Conservation (phyloP, 2,329 filamentous ascomycete species). For the Zymoseptoria pseudotritici region DNA sequence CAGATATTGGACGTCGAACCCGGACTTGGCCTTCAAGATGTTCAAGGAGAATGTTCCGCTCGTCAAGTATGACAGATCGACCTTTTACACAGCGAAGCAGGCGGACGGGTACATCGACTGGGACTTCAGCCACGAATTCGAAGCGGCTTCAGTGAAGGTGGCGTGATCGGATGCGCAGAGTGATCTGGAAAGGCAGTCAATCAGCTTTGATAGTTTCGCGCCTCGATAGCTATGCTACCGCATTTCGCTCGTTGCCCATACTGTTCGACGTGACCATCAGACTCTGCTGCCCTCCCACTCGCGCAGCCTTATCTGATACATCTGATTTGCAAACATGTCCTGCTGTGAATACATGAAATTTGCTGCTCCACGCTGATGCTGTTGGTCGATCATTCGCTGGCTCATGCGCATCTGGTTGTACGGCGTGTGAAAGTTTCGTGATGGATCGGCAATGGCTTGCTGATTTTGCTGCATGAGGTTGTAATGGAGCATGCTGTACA, state of each 20-base stretch:
- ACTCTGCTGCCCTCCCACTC: neutral
- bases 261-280: neutral
- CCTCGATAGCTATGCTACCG: neutral
- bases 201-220: neutral
- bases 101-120: constrained; percentile 36
- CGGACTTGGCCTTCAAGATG: constrained; percentile 41
- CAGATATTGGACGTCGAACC: constrained; percentile 42
- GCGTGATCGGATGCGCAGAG: neutral
- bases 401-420: neutral
- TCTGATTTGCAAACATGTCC: neutral
- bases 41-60: constrained; percentile 33
- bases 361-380: neutral
- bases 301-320: neutral
- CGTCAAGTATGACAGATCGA: constrained; percentile 36
- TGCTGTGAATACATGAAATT: neutral
- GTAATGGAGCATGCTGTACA: neutral
- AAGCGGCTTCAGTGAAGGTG: neutral
- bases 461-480: neutral
- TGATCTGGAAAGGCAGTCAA: neutral
- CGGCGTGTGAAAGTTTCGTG: neutral
- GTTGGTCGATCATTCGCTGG: neutral
- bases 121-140: constrained; percentile 31
- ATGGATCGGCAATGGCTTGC: neutral
- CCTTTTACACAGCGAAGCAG: constrained; percentile 37
- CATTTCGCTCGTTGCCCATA: neutral